Evolutionary conservation across 768 basidiomycete genomes (phyloP), one percentile per base, ranked within the genome.

Genomic region (Suillus placidus): DNA sequence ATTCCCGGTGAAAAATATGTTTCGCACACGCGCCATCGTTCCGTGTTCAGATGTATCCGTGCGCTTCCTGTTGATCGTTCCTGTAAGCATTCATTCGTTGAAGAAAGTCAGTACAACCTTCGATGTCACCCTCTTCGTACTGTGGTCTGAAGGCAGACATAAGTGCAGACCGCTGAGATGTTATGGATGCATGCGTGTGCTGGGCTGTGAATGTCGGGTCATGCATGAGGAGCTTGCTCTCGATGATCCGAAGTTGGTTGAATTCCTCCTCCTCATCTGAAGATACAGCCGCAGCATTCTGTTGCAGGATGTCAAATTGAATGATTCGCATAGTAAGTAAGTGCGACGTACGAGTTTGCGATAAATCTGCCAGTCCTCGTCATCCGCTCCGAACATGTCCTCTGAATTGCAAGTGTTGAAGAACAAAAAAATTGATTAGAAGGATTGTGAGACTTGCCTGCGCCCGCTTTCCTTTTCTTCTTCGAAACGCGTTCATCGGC

Each of bases 361-460:
- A 74, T 99, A 99, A 65, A 99, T 95, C 0, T 91, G 90, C 96
- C 97, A 99, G 73, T 99, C 97, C 8, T 92, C 95, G 73, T 99
- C 96, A 69, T 97, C 90, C 20, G 89, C 90, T 4, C 97, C 95
- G 73, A 99, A 99, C 80, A 82, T 89, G 70, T 99, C 96, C 81
- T 98, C 96, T 91, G 62, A 45, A 14, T 42, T 8, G 52, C 26
- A 13, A 8, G n/a, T 38, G 38, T n/a, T 45, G 63, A n/a, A 14
- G 68, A 71, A 54, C 30, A 52, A 34, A 67, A n/a, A 63, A 49
- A 10, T 18, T 34, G 61, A 30, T 23, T 14, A 30, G 14, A 26
- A 61, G 34, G 51, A 56, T 30, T 14, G 30, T 6, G 38, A 61
- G 4, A 75, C 85, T 61, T 62, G 93, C 94, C 94, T 67, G 89